Conservation (phyloP, 305 asterid species). For the Caryopteris hybrid region DNA sequence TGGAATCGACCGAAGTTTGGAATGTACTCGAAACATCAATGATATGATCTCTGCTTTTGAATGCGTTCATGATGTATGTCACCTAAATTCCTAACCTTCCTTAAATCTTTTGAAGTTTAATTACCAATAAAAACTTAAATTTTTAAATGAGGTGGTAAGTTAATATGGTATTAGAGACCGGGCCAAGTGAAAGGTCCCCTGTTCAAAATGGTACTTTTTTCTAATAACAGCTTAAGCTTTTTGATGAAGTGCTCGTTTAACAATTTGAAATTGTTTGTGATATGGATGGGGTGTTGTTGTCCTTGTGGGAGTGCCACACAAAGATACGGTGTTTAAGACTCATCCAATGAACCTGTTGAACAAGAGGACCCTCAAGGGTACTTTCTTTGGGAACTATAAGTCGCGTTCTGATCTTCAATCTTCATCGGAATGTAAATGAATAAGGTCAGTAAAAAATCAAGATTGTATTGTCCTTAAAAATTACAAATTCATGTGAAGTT, state of each 20-base stretch:
- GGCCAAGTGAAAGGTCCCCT: background rate
- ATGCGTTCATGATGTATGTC: constrained; percentile 46
- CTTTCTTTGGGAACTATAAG: constrained; percentile 57
- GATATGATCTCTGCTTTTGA: constrained; percentile 50
- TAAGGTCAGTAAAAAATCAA: constrained; percentile 36
- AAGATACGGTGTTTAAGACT: constrained; percentile 41
- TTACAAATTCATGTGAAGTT: too few species aligned
- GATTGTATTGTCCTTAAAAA: too few species aligned
- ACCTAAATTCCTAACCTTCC: too few species aligned
- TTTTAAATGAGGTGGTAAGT: background rate
- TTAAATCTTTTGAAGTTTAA: too few species aligned
- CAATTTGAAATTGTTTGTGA: too few species aligned
- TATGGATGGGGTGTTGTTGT: constrained; percentile 69
- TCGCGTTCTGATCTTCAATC: constrained; percentile 46
- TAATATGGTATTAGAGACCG: background rate
- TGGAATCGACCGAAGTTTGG: constrained; percentile 42
- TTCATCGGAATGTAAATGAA: constrained; percentile 49
- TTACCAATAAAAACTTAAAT: too few species aligned
- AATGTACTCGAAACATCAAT: constrained; percentile 36
- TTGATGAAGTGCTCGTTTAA: background rate
- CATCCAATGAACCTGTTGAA: constrained; percentile 46
- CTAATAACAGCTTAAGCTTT: background rate
- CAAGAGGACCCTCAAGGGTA: constrained; percentile 57
- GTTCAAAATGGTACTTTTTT: background rate
- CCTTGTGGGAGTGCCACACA: constrained; percentile 48